Base-by-base conservation (phyloP, 768 basidiomycete species). In the Tricholoma matsutake region DNA sequence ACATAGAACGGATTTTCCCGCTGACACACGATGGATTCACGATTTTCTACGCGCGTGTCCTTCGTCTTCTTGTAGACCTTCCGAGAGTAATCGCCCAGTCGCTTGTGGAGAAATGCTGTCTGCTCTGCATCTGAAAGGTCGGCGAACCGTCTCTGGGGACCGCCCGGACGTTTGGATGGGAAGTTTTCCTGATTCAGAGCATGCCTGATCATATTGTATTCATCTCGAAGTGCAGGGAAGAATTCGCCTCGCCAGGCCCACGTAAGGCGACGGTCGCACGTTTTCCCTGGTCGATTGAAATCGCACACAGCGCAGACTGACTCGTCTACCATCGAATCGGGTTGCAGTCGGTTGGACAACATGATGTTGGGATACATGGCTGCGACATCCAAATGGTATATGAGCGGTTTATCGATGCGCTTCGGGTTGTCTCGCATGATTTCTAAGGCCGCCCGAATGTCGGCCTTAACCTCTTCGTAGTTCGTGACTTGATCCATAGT, bases 351-450 rank as follows among this genome's bases (percentile, higher is more conserved):
- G 71, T 99, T 99, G 16, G 96, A 98, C 80, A 99, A 88, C 97
- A 99, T 99, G 85, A 99, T 98, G 75, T 98, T 99, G 59, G 97
- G 97, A 73, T 99, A 98, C 97, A 99, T 99, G 64, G 97, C 97
- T 2, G 97, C 97, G 63, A 99, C 97, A 69, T 99, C 97, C 68
- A 98, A 76, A 74, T 99, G 97, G 75, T 99, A 99, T 70, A 99
- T 98, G 64, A 98, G 86, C 0, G 97, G 97, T 11, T 87, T 91
- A 77, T 98, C 96, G 45, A 81, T 79, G 13, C 96, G 92, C 57
- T 87, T 83, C 0, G 97, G 96, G 61, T 90, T 86, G 76, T 98
- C 95, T 28, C 94, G 93, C 81, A 98, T 89, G 64, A 86, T 71
- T 70, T 96, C 94, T 29, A 99, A 86, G 51, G 89, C 86, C 0